Conservation (phyloP, 140 eudicot species). For the Cichorium intybus region DNA sequence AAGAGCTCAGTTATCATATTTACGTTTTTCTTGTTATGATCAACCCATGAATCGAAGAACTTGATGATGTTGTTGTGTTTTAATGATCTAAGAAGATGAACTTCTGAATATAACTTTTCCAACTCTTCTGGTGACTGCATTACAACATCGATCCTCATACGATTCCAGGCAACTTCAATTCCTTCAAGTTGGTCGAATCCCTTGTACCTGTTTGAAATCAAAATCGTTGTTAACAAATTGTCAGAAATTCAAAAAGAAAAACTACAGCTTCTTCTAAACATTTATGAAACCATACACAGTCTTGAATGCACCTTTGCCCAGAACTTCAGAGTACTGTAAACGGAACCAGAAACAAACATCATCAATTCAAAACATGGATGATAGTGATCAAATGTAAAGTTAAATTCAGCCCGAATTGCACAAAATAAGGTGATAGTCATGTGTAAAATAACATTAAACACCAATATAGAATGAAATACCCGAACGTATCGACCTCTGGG, state of each 20-base stretch:
- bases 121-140: conserved; percentile 59
- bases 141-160: conserved; percentile 56
- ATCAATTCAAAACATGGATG: not conserved
- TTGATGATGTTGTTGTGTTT: conserved; percentile 72
- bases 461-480: conserved; percentile 33
- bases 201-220: conserved; percentile 43
- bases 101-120: conserved; percentile 62
- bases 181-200: conserved; percentile 86
- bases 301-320: conserved; percentile 94
- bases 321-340: conserved; percentile 67
- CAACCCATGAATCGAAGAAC: conserved; percentile 77
- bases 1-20: conserved; percentile 87
- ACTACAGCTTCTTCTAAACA: not conserved
- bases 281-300: conserved; percentile 59
- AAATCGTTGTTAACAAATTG: not conserved
- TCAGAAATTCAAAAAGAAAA: not conserved
- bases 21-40: conserved; percentile 60
- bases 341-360: not conserved
- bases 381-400: not conserved
- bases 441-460: not conserved
- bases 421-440: too few species aligned
- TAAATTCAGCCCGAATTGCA: not conserved
- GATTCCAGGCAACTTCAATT: conserved; percentile 91
- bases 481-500: conserved; percentile 63
- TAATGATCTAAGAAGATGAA: conserved; percentile 63